Conservation (phyloP, 495 filamentous ascomycete genomes). For the Trichoderma virens region DNA sequence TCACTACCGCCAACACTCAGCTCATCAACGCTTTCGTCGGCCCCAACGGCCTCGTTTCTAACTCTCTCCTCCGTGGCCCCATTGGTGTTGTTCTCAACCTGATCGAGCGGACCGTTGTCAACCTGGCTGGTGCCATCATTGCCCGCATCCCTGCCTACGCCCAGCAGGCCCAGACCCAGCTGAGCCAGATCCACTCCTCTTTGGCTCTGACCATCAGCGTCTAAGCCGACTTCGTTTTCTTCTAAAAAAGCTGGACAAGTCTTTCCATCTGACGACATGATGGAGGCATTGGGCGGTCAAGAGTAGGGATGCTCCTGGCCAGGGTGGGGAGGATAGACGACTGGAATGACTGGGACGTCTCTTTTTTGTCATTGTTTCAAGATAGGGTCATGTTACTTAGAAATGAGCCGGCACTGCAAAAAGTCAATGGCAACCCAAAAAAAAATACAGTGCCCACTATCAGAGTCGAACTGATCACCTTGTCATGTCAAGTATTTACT, state of each 20-base stretch:
- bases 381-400: background rate
- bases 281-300: background rate
- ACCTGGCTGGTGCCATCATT: background rate
- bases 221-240: too few relatives aligned
- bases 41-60: background rate
- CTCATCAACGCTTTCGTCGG: background rate
- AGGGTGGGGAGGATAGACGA: background rate
- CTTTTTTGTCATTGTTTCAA: background rate
- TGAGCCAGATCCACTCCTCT: background rate
- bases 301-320: background rate
- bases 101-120: background rate
- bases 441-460: conserved; percentile 1
- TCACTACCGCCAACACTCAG: background rate
- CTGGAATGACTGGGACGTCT: background rate
- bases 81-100: background rate
- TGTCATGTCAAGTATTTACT: conserved; percentile 3
- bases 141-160: background rate
- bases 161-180: background rate
- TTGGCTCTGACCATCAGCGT: background rate
- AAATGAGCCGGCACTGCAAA: background rate
- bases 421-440: background rate
- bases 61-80: conserved; percentile 2
- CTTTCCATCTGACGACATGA: too few relatives aligned
- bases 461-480: conserved; percentile 9
- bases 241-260: too few relatives aligned